phyloP scores from a whole-genome alignment of 192 early-diverging fungal genomes.

The Rhizophagus prolifer region DNA sequence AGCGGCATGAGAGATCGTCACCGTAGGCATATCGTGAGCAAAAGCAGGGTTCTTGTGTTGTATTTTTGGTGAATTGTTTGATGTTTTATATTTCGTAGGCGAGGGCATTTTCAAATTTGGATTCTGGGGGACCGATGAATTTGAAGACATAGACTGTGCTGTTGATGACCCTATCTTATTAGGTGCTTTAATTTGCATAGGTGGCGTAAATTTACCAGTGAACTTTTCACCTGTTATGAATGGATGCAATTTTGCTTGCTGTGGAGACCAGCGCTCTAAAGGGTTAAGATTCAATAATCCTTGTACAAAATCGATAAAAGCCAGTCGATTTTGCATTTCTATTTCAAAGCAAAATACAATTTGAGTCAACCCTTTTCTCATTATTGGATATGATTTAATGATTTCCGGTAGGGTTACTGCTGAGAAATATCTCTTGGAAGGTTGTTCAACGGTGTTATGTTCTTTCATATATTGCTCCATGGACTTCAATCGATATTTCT shows the following conservation, averaged over 20 bases:
- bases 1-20: not conserved
- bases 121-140: not conserved
- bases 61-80: conserved; percentile 15
- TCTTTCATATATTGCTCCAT: conserved; percentile 82
- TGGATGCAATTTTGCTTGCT: conserved; percentile 91
- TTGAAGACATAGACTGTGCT: conserved; percentile 3
- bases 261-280: conserved; percentile 91
- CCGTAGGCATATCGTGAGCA: conserved; percentile 1
- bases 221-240: conserved; percentile 91
- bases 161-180: not conserved
- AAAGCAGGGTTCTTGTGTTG: not conserved
- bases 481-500: conserved; percentile 69
- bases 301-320: conserved; percentile 89
- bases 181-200: conserved; percentile 35
- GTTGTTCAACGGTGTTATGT: conserved; percentile 81
- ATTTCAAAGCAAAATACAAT: conserved; percentile 6
- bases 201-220: conserved; percentile 66
- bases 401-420: conserved; percentile 87
- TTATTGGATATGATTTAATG: conserved; percentile 81
- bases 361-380: conserved; percentile 58
- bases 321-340: conserved; percentile 73
- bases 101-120: conserved; percentile 15
- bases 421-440: conserved; percentile 89
- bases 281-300: conserved; percentile 92
- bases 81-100: conserved; percentile 14